Evolutionary conservation across 2,329 filamentous ascomycete species (phyloP), one percentile per base, ranked within the genome.

Genomic region (Helicocarpus griseus): DNA sequence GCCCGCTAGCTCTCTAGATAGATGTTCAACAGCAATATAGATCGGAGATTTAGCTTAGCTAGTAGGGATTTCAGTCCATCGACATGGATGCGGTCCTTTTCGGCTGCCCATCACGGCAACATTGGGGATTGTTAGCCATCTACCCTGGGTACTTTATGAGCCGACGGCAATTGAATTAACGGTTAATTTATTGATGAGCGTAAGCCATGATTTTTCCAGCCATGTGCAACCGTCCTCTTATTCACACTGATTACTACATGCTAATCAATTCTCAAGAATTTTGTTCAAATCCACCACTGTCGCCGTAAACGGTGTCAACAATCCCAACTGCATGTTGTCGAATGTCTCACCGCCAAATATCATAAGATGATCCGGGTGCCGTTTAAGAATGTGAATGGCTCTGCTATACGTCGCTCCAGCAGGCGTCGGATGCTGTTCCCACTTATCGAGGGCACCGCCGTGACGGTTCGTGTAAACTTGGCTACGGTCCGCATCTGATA

Each of bases 381-480:
- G 44, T 2, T 29, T 35, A 28, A 56, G 48, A 29, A 56, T 46
- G 44, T 54, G 52, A 17, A 67, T 53, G 38, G 62, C 61, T 13
- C 64, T 55, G 52, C 61, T 63, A 43, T 67, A 66, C 17, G 62
- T 60, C 14, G 55, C 56, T 4, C 41, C n/a, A n/a, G 53, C 48
- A 33, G 54, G 52, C 40, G 52, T 54, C 28, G n/a, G 41, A 36
- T 51, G 48, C 28, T 48, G 14, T 48, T 51, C 51, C 54, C 54
- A 75, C 50, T 63, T 63, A 39, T 58, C 59, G 1, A 61, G 61
- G 29, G 66, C 68, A 39, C 71, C 70, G 21, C 73, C 62, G 51
- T 61, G 63, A 50, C 66, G 65, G 62, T 76, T 76, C 29, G 67
- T 65, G 53, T 70, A 76, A 26, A 76, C 62, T 48, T 71, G 65